Percentiles rank a stretch among this genome's conserved stretches.
Evolutionary conservation across 306 rosid species (phyloP).

Genomic region (Prunus armeniaca): DNA sequence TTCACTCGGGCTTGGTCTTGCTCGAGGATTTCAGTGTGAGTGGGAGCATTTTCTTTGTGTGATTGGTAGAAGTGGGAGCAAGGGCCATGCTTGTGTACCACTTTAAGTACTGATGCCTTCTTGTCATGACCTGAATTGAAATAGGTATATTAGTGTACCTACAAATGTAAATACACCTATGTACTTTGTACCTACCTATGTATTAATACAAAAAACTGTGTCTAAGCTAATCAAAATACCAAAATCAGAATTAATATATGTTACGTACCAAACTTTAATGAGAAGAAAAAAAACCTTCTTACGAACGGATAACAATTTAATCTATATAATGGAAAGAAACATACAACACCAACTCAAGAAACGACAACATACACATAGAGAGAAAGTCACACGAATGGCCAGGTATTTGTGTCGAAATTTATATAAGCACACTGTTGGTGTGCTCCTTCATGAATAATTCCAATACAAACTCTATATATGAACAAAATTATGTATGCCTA

Average conservation of each 20-base stretch:
- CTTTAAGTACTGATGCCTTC: conserved; percentile 33
- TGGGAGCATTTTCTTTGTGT: background rate
- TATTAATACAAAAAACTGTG: too few relatives aligned
- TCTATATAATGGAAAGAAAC: too few relatives aligned
- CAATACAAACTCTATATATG: background rate
- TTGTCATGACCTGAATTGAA: conserved; percentile 24
- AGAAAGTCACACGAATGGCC: too few relatives aligned
- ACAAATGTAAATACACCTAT: background rate
- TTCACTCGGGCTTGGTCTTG: conserved; percentile 41
- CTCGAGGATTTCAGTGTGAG: conserved; percentile 33
- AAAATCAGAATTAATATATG: too few relatives aligned
- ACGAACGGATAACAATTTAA: too few relatives aligned
- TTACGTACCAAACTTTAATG: too few relatives aligned
- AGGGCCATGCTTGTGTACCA: conserved; percentile 58
- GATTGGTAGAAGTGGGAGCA: conserved; percentile 32
- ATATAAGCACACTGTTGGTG: too few relatives aligned
- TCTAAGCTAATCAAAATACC: too few relatives aligned
- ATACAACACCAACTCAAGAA: too few relatives aligned
- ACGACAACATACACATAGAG: too few relatives aligned
- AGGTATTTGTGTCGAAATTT: too few relatives aligned
- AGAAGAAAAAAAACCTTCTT: too few relatives aligned
- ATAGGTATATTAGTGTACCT: background rate
- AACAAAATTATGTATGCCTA: background rate
- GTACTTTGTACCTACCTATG: background rate
- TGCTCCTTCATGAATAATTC: background rate